A percentile compares a stretch with the other conserved stretches of the same genome.
phyloP scores from a whole-genome alignment of 2,329 filamentous ascomycete species.

The Leptographium radiaticola region DNA sequence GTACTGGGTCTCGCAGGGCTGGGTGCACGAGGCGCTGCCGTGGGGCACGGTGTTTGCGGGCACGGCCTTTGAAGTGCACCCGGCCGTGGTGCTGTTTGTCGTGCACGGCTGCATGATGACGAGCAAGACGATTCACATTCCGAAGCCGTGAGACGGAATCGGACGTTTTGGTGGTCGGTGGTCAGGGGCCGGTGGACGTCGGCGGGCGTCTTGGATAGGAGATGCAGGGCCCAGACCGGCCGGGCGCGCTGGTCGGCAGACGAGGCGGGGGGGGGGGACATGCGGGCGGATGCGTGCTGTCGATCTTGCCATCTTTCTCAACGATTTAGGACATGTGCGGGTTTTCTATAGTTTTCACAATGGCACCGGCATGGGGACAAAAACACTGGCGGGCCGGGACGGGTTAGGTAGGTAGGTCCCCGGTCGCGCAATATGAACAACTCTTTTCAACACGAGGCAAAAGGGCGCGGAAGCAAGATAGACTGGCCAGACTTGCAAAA shows the following conservation, averaged over 20 bases:
- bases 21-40: conserved; percentile 69
- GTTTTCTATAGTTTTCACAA: neutral
- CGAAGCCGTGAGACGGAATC: conserved; percentile 53
- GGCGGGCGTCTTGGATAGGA: neutral
- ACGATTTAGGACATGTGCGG: neutral
- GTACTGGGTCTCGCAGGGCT: conserved; percentile 73
- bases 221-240: neutral
- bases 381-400: neutral
- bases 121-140: conserved; percentile 87
- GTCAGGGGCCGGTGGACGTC: neutral
- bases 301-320: neutral
- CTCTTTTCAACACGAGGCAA: neutral
- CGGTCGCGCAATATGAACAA: neutral
- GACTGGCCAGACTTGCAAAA: neutral
- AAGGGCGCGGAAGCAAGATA: neutral
- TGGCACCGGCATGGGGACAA: neutral
- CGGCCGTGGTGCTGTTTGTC: conserved; percentile 66
- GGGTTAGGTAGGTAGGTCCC: neutral
- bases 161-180: neutral
- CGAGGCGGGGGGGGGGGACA: too few relatives aligned
- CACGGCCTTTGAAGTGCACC: conserved; percentile 68
- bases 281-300: neutral
- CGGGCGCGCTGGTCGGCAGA: too few relatives aligned
- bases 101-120: conserved; percentile 91
- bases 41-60: conserved; percentile 56